Percentiles rank a stretch among this genome's conserved stretches.
Evolutionary conservation across 805 yeast species (phyloP).

Genomic region (Metschnikowia borealis): DNA sequence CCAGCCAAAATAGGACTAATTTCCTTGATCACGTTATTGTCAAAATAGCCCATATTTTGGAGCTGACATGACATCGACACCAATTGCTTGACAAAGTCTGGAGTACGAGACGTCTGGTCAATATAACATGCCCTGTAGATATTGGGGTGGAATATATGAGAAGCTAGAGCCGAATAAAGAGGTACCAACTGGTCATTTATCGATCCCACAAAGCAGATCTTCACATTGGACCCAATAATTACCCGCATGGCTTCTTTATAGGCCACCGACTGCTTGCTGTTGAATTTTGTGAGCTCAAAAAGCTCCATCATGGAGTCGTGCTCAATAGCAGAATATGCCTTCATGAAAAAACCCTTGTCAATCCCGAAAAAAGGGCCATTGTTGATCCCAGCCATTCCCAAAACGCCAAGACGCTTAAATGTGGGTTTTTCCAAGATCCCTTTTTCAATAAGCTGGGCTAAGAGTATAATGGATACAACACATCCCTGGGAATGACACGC

Average conservation of each 20-base stretch:
- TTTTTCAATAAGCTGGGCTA: conserved; percentile 66
- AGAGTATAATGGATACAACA: conserved; percentile 78
- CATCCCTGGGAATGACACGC: conserved; percentile 97
- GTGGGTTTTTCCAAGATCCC: conserved; percentile 42
- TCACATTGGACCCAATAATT: conserved; percentile 66
- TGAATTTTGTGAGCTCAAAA: conserved; percentile 80
- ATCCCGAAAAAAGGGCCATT: conserved; percentile 91
- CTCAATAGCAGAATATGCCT: conserved; percentile 89
- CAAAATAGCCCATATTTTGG: conserved; percentile 73
- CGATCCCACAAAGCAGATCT: conserved; percentile 79
- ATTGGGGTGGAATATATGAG: conserved; percentile 84
- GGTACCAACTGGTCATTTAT: conserved; percentile 95
- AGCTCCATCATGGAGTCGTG: conserved; percentile 81
- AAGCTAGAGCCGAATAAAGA: conserved; percentile 78
- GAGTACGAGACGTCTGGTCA: conserved; percentile 76
- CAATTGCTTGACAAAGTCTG: conserved; percentile 71
- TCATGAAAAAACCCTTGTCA: conserved; percentile 76
- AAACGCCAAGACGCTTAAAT: conserved; percentile 55
- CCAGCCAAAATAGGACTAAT: conserved; percentile 67
- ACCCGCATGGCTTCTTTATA: conserved; percentile 64
- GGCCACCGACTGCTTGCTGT: conserved; percentile 66
- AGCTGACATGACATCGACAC: conserved; percentile 70
- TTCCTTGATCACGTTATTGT: conserved; percentile 83
- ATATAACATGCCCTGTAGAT: conserved; percentile 85
- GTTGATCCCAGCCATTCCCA: conserved; percentile 95